phyloP scores from a whole-genome alignment of 176 grass and related monocot species.

The Carex littledalei region DNA sequence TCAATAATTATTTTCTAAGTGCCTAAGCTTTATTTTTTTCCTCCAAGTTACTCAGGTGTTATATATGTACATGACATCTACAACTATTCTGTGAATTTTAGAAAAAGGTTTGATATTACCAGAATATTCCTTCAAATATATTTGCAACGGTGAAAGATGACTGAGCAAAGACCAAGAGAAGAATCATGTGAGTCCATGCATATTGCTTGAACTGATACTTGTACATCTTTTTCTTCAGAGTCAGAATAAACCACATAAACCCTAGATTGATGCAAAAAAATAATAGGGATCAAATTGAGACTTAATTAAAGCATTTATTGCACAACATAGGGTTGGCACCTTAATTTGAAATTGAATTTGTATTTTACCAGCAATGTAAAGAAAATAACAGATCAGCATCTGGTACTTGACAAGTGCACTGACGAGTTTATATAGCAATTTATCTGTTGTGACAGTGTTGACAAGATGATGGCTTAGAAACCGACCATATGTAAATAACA shows the following conservation, averaged over 20 bases:
- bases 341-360: neutral
- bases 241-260: conserved; percentile 99
- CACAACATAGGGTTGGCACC: neutral
- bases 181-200: conserved; percentile 99
- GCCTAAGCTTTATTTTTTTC: neutral
- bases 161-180: conserved; percentile 82
- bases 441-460: conserved; percentile 90
- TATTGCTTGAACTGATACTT: conserved; percentile 99
- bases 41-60: neutral
- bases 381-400: conserved; percentile 99
- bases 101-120: conserved; percentile 38
- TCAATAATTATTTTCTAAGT: neutral
- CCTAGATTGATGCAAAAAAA: conserved; percentile 42
- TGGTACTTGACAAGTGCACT: conserved; percentile 93
- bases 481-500: conserved; percentile 95
- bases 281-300: conserved; percentile 9
- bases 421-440: conserved; percentile 79
- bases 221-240: conserved; percentile 97
- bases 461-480: conserved; percentile 93
- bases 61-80: neutral
- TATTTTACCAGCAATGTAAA: conserved; percentile 92
- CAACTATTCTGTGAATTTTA: neutral
- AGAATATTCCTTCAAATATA: conserved; percentile 99
- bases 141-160: conserved; percentile 98
- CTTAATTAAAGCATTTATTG: neutral